Base-by-base conservation (phyloP, 768 basidiomycete genomes). In the Myochromella boudieri region DNA sequence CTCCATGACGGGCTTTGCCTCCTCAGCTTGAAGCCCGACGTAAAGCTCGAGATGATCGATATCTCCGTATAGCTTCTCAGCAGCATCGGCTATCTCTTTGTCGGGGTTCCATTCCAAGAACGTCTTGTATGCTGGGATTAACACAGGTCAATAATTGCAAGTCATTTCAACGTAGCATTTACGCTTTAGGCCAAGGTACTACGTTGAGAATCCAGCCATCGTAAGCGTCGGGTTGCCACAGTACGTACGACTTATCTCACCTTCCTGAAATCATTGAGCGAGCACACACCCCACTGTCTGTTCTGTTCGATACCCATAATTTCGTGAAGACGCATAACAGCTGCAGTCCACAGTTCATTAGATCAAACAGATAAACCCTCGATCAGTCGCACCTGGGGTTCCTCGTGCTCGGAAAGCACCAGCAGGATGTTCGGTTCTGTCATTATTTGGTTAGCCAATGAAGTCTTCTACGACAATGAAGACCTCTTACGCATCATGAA, bases 81-180 rank as follows among this genome's bases (percentile, higher is more conserved):
- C 90, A 5, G 81, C 79, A 12, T 72, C 70, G 3, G 84, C 82
- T 31, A 93, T 80, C 42, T 81, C 79, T 2, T 77, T 74, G 51
- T 89, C 60, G 0, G 84, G 75, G 60, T 93, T 93, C 91, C 91
- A 93, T 55, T 93, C 89, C 52, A 77, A 61, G 74, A 93, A 93
- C 37, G 55, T 77, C 4, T 71, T 60, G 63, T 83, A 91, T 0
- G 82, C 87, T 91, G 31, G 37, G 14, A 6, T 36, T 22, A 11
- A 17, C 4, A 6, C 5, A 22, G 14, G 44, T 1, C 49, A 31
- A 24, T 46, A 32, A 5, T 17, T 7, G 1, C 32, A 3, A 10
- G 3, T 25, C 6, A 37, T 24, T 10, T 32, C 4, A 6, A 14
- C 4, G 6, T 6, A 8, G 26, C 33, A 38, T 81, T 56, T 52